Conservation (phyloP, 1,284 basidiomycete genomes). For the Phlebopus sp. region DNA sequence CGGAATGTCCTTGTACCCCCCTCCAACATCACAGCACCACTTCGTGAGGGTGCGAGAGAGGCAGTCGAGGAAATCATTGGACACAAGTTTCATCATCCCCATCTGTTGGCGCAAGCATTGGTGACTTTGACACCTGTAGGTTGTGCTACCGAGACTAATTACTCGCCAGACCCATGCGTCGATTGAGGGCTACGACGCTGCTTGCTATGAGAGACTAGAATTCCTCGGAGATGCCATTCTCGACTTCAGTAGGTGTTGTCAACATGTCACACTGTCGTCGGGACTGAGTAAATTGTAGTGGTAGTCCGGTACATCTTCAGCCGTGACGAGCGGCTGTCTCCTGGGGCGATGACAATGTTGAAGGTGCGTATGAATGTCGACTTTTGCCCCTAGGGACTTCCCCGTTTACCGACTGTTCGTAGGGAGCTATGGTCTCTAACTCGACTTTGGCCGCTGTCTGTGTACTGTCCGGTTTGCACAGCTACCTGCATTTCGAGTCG, state of each 20-base stretch:
- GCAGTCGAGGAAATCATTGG: conserved; percentile 64
- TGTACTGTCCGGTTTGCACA: conserved; percentile 61
- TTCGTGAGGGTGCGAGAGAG: conserved; percentile 44
- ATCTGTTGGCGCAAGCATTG: conserved; percentile 68
- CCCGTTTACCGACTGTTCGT: conserved; percentile 6
- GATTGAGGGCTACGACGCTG: conserved; percentile 49
- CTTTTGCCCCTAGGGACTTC: conserved; percentile 7
- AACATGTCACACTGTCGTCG: conserved; percentile 4
- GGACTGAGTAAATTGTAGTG: conserved; percentile 42
- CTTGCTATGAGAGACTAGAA: conserved; percentile 71
- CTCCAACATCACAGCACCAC: conserved; percentile 39
- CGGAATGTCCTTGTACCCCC: conserved; percentile 45
- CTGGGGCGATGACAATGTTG: conserved; percentile 70
- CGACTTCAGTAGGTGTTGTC: conserved; percentile 60
- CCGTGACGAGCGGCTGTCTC: conserved; percentile 58
- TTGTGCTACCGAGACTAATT: too few relatives aligned
- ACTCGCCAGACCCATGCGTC: conserved; percentile 59
- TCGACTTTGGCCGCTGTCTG: conserved; percentile 69
- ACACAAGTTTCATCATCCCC: conserved; percentile 54
- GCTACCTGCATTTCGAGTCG: conserved; percentile 59
- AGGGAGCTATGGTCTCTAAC: conserved; percentile 83
- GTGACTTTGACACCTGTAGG: conserved; percentile 37
- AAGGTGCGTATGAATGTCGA: conserved; percentile 47
- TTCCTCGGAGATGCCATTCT: conserved; percentile 82
- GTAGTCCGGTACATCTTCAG: conserved; percentile 69